These are phyloP conservation scores for Ceratocystis eucalypticola DNA, from an alignment of 2,329 filamentous ascomycete species.

Conservation along the genomic window DNA sequence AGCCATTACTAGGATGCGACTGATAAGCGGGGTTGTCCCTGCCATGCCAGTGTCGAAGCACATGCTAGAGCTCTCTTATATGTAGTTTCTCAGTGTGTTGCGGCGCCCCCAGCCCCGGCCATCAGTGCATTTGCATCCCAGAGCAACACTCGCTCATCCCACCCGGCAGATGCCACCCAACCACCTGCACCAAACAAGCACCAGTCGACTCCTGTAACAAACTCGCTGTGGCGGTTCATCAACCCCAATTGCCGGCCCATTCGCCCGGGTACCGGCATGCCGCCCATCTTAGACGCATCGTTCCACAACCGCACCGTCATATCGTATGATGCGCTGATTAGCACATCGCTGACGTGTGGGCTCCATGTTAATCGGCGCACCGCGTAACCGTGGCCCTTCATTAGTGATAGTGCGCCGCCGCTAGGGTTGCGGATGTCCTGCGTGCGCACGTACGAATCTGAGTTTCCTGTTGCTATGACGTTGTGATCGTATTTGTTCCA, in stretches of 20 bases:
- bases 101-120: neutral
- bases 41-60: neutral
- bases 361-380: constrained; percentile 80
- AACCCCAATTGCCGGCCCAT: constrained; percentile 62
- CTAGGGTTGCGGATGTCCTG: constrained; percentile 76
- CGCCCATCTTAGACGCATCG: constrained; percentile 43
- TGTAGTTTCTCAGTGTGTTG: neutral
- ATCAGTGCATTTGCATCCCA: constrained; percentile 64
- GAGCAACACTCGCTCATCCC: constrained; percentile 81
- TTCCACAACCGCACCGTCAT: constrained; percentile 96
- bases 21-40: neutral
- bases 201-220: constrained; percentile 94
- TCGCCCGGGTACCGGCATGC: constrained; percentile 23
- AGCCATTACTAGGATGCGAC: neutral
- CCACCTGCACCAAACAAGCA: constrained; percentile 90
- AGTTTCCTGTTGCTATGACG: constrained; percentile 74
- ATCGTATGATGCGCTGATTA: constrained; percentile 87
- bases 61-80: neutral
- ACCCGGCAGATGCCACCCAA: constrained; percentile 88
- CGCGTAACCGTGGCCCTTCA: constrained; percentile 84
- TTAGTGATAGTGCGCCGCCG: constrained; percentile 56
- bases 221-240: constrained; percentile 91
- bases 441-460: constrained; percentile 73
- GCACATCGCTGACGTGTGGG: constrained; percentile 76
- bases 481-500: constrained; percentile 96